Evolutionary conservation across 495 filamentous ascomycete species (phyloP), one percentile per base, ranked within the genome.

Genomic region (Xylaria palmicola): DNA sequence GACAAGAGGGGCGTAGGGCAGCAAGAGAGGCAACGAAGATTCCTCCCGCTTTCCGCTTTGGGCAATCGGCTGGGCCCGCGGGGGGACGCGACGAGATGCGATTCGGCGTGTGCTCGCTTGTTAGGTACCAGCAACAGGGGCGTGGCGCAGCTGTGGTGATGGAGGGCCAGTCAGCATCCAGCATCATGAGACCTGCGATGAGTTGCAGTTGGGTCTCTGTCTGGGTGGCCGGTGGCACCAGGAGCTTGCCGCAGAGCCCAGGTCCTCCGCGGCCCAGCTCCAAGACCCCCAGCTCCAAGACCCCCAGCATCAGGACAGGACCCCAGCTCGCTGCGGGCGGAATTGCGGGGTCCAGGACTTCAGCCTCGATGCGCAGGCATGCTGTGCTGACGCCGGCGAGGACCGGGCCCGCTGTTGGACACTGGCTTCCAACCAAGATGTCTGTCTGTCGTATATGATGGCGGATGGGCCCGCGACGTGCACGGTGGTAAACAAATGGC

Each of bases 61-160:
- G 45, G 56, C 17, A 57, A 37, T 12, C 19, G 6, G 54, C 15
- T 17, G 6, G 22, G 40, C n/a, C n/a, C n/a, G n/a, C n/a, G n/a
- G n/a, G n/a, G n/a, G n/a, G n/a, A n/a, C n/a, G n/a, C n/a, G n/a
- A n/a, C n/a, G 17, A 30, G 22, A 53, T 15, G 32, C 29, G 13
- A 24, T 3, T 55, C 24, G 51, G 36, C 15, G 29, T 20, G 15
- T 12, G 26, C 8, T 27, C 24, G 34, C 26, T 41, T 17, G 27
- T 13, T 20, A 26, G 15, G 5, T 26, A 45, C 17, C n/a, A 37
- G 10, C 36, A 12, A 19, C n/a, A 36, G 17, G 19, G 37, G 47
- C 32, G 57, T 44, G 57, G 57, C 57, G 57, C 47, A 60, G 57
- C 47, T 41, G 32, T 22, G 36, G 22, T 36, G 39, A 22, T 36